Evolutionary conservation across 2,329 filamentous ascomycete genomes (phyloP).

Genomic region (Cercospora citrullina): DNA sequence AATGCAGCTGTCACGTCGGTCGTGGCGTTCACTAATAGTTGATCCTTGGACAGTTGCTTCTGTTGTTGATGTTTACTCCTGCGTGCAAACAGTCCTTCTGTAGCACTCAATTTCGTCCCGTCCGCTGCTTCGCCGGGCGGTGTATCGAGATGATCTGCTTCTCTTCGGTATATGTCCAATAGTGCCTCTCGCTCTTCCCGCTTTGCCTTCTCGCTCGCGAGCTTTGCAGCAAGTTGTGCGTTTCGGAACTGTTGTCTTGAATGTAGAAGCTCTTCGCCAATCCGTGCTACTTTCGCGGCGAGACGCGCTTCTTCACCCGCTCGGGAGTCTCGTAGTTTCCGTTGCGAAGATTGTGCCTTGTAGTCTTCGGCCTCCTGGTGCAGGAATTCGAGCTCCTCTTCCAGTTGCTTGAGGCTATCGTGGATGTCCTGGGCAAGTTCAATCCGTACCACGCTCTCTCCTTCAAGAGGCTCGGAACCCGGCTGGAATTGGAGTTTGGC

Average conservation of each 20-base stretch:
- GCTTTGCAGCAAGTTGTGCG: constrained; percentile 77
- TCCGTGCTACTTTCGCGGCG: constrained; percentile 63
- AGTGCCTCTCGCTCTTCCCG: constrained; percentile 66
- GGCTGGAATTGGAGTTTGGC: constrained; percentile 61
- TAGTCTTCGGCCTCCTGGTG: constrained; percentile 75
- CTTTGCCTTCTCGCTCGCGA: constrained; percentile 70
- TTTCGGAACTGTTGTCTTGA: constrained; percentile 71
- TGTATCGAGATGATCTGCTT: constrained; percentile 44
- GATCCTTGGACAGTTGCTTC: constrained; percentile 65
- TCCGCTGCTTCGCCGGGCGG: constrained; percentile 24
- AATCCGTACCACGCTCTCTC: constrained; percentile 58
- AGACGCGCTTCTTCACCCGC: constrained; percentile 55
- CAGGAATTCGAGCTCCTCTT: constrained; percentile 81
- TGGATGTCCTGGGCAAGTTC: constrained; percentile 82
- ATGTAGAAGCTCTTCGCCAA: constrained; percentile 69
- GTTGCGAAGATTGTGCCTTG: constrained; percentile 39
- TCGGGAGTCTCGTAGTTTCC: constrained; percentile 37
- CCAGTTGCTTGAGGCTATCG: constrained; percentile 71
- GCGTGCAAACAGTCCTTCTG: constrained; percentile 42
- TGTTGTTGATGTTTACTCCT: constrained; percentile 36
- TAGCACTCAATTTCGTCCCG: constrained; percentile 31
- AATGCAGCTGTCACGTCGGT: constrained; percentile 82
- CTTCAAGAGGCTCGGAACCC: constrained; percentile 61
- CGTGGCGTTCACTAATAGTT: constrained; percentile 72
- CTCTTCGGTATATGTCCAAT: constrained; percentile 26